Evolutionary conservation across 78 protist genomes (phyloP).

Genomic region (Guillardia theta): DNA sequence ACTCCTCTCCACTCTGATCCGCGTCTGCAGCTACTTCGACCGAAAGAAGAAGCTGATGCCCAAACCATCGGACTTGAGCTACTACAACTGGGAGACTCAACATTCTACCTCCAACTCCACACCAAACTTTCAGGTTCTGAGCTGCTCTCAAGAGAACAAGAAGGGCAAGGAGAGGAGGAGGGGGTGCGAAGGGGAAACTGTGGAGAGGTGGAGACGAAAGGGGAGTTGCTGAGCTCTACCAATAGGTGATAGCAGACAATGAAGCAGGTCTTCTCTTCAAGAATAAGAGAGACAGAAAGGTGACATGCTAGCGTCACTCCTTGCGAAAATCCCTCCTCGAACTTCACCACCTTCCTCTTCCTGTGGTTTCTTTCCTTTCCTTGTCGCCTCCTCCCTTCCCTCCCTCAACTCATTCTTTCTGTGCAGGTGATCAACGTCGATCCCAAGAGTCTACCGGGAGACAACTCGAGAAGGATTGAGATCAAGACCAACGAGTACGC

Average conservation of each 20-base stretch:
- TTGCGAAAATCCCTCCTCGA: not conserved
- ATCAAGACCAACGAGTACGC: conserved; percentile 62
- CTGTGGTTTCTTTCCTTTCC: not conserved
- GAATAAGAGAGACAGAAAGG: conserved; percentile 88
- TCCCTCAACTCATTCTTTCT: not conserved
- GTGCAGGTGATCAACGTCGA: conserved; percentile 70
- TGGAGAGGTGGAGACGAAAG: too few species aligned
- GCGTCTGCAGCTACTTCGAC: too few species aligned
- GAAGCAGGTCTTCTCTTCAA: conserved; percentile 84
- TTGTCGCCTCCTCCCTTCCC: not conserved
- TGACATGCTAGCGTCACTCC: not conserved
- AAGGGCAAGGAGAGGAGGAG: not conserved
- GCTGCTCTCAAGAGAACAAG: not conserved
- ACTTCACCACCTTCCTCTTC: not conserved
- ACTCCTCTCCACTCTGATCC: too few species aligned
- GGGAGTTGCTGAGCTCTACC: not conserved
- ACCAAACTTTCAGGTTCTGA: conserved; percentile 68
- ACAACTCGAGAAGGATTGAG: conserved; percentile 65
- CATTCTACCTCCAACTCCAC: conserved; percentile 54
- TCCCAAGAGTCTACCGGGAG: conserved; percentile 76
- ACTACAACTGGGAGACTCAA: conserved; percentile 91
- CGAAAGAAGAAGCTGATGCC: conserved; percentile 71
- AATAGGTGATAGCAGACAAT: conserved; percentile 76
- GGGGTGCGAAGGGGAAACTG: not conserved
- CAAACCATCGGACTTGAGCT: conserved; percentile 80